Evolutionary conservation across 2,329 filamentous ascomycete genomes (phyloP).

Genomic region (Curvularia lunata): DNA sequence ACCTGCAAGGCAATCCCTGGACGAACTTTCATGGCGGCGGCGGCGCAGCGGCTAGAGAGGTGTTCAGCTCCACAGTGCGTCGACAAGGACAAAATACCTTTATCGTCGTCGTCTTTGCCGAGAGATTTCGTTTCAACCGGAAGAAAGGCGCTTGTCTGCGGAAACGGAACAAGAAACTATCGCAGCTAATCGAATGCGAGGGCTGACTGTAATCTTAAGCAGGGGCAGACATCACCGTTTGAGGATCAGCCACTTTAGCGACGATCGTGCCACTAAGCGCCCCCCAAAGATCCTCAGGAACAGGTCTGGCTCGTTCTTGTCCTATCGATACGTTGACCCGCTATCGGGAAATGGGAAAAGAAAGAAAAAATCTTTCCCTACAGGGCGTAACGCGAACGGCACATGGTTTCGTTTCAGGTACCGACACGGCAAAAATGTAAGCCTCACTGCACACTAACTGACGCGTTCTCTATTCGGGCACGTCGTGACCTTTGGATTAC

Average conservation of each 20-base stretch:
- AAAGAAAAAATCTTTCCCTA: constrained; percentile 14
- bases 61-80: constrained; percentile 5
- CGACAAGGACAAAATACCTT: background rate
- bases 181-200: constrained; percentile 11
- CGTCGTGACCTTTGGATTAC: background rate
- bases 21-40: background rate
- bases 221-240: constrained; percentile 39
- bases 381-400: constrained; percentile 3
- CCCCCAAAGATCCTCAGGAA: constrained; percentile 25
- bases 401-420: constrained; percentile 13
- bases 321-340: constrained; percentile 25
- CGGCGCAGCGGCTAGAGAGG: constrained; percentile 3
- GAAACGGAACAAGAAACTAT: constrained; percentile 7
- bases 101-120: background rate
- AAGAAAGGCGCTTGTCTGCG: background rate
- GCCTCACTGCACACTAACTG: background rate
- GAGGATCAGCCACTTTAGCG: constrained; percentile 41
- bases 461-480: background rate
- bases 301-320: constrained; percentile 15
- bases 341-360: constrained; percentile 7
- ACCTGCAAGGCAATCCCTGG: background rate
- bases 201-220: constrained; percentile 31
- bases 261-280: constrained; percentile 30
- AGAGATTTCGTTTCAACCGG: background rate
- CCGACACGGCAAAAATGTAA: background rate